Base-by-base conservation (phyloP, 163 green algal genomes). In the Prototheca wickerhamii region DNA sequence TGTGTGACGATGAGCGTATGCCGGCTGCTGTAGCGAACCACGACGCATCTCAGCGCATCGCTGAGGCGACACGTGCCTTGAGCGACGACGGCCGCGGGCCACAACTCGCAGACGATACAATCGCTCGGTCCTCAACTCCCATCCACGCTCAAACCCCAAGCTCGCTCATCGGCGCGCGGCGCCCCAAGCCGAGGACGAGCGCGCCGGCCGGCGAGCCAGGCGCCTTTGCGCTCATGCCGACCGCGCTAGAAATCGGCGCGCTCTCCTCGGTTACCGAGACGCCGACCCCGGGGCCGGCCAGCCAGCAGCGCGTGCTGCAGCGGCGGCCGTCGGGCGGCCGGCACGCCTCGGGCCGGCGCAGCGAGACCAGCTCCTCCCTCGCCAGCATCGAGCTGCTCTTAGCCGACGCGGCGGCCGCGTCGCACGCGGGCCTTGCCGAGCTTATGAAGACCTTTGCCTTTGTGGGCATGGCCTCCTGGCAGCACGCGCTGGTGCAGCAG, bases 391-490 rank as follows among this genome's bases (percentile, higher is more conserved):
- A 71, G 40, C 61, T 75, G 56, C 68, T 94, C 64, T 68, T 86
- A 44, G 68, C 61, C 18, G 81, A 69, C 26, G 75, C 80, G 25
- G 69, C 74, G 34, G 50, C 23, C 0, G 28, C 18, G 4, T 15
- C 56, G 4, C 82, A 89, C 63, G 42, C 44, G 69, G 83, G 77
- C 6, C 76, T 95, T 61, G 26, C 43, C 28, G 75, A 88, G 26
- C 61, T 96, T 20, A 58, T 97, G 28, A 63, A 64, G 26, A 54
- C 77, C 30, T 76, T 86, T 58, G 83, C 71, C 1, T 94, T 82
- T 43, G 89, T 97, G 21, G 90, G 90, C 57, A 83, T 96, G 80
- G 86, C 61, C 30, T 73, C 81, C 29, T 30, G 64, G 54, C 69
- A 37, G 15, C 35, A 70, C 61, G 71, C 55, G 0, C 25, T 70